Conservation (phyloP, 108 stramenopile genomes). For the Pseudonitzschia multiseries region DNA sequence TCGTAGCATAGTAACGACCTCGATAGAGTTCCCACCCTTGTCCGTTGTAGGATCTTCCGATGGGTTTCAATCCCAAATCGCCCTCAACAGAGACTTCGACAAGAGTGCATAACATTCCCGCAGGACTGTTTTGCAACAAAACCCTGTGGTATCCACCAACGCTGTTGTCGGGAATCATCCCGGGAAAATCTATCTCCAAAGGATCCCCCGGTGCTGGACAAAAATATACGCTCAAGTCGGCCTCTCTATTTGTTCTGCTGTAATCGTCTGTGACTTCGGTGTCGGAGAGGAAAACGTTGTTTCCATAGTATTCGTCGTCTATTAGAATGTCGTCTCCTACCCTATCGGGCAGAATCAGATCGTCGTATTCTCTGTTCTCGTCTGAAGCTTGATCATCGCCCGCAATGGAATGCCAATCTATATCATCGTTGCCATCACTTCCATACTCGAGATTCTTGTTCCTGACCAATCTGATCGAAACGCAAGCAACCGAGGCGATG, state of each 20-base stretch:
- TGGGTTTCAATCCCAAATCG: constrained; percentile 36
- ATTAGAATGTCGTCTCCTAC: background rate
- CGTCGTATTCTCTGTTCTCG: background rate
- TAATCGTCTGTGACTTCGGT: background rate
- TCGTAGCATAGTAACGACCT: constrained; percentile 34
- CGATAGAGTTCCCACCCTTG: constrained; percentile 55
- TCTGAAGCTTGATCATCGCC: background rate
- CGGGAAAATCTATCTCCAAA: background rate
- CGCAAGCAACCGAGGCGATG: background rate
- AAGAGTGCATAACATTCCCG: constrained; percentile 1
- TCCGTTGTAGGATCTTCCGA: constrained; percentile 68
- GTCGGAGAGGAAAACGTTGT: too few relatives aligned
- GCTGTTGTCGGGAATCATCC: background rate
- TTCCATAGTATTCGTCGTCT: background rate
- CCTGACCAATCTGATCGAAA: background rate
- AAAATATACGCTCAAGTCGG: background rate
- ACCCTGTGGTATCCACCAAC: constrained; percentile 6
- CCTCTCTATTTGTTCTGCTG: background rate
- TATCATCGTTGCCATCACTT: background rate
- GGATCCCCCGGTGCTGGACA: background rate
- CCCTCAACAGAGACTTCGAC: background rate
- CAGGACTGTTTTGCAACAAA: background rate
- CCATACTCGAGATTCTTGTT: background rate
- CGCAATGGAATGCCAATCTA: background rate
- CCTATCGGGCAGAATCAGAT: background rate